A percentile compares a stretch with the other conserved stretches of the same genome.
These are phyloP conservation scores for Alternaria novae-zelandiae DNA, from an alignment of 2,329 filamentous ascomycete species.

Conservation along the genomic window DNA sequence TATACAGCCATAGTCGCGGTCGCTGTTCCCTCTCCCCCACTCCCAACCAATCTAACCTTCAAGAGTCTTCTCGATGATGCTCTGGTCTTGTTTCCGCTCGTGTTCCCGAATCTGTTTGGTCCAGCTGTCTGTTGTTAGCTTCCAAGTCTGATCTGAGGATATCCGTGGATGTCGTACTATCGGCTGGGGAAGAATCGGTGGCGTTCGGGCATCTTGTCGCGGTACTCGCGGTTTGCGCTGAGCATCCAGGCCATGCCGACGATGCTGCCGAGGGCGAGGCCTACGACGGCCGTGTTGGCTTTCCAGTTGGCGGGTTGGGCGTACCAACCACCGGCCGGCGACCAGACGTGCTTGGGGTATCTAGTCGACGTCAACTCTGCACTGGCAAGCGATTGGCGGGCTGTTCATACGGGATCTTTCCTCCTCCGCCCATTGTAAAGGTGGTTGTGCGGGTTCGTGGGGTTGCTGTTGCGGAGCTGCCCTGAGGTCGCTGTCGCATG, in stretches of 20 bases:
- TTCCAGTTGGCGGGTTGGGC: conserved; percentile 94
- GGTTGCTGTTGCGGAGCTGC: conserved; percentile 22
- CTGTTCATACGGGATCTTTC: conserved; percentile 68
- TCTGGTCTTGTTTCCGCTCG: conserved; percentile 59
- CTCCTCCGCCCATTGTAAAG: conserved; percentile 69
- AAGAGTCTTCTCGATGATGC: conserved; percentile 21
- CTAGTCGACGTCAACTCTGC: conserved; percentile 54
- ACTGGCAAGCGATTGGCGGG: conserved; percentile 17
- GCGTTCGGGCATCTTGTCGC: conserved; percentile 76
- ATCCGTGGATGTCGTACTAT: conserved; percentile 65
- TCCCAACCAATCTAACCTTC: conserved; percentile 9
- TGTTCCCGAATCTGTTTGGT: conserved; percentile 74
- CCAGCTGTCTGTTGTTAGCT: conserved; percentile 62
- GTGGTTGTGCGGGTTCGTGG: conserved; percentile 55
- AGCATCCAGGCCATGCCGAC: conserved; percentile 71
- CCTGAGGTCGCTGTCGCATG: conserved; percentile 29
- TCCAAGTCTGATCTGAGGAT: background rate
- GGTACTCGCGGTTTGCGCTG: conserved; percentile 75
- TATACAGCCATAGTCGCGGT: conserved; percentile 45
- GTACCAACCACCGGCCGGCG: conserved; percentile 97
- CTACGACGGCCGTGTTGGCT: conserved; percentile 81
- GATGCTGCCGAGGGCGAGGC: conserved; percentile 71
- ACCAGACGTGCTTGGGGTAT: conserved; percentile 99
- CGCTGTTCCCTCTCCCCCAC: conserved; percentile 5
- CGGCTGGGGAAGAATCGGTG: conserved; percentile 83